Evolutionary conservation across 208 protist genomes (phyloP).

Genomic region (Trypanosoma conorhini): DNA sequence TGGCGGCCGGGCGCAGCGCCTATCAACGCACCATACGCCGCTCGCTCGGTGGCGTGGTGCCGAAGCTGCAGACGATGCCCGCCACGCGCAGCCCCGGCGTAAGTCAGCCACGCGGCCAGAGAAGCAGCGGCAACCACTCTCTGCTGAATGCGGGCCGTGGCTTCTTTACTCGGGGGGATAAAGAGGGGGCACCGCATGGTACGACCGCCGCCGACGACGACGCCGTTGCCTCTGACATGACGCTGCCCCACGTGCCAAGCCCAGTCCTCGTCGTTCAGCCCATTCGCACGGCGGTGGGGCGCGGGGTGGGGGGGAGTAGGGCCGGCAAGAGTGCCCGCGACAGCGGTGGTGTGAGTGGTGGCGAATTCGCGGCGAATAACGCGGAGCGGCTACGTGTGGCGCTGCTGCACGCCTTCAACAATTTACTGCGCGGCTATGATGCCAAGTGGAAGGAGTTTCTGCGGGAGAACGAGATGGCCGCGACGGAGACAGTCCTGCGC

Average conservation of each 20-base stretch:
- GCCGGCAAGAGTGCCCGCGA: background rate
- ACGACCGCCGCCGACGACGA: background rate
- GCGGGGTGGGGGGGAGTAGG: no score
- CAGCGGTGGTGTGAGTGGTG: background rate
- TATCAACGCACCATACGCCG: slow-evolving; percentile 30
- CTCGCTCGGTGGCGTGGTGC: background rate
- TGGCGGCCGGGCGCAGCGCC: slow-evolving; percentile 9
- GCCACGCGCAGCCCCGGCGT: background rate
- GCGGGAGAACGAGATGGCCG: slow-evolving; percentile 2
- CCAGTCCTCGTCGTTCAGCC: slow-evolving; percentile 19
- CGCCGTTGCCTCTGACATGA: background rate
- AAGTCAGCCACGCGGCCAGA: background rate
- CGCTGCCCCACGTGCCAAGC: background rate
- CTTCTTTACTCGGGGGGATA: background rate
- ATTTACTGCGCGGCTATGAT: slow-evolving; percentile 22
- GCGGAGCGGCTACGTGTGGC: background rate
- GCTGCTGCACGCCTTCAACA: slow-evolving; percentile 4
- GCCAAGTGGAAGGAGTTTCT: slow-evolving; percentile 22
- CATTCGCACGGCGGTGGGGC: slow-evolving; percentile 7
- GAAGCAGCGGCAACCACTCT: background rate
- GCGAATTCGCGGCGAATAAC: slow-evolving; percentile 7
- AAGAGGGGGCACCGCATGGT: background rate
- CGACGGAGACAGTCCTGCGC: background rate
- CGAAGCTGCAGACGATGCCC: background rate
- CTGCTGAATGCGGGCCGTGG: background rate